Evolutionary conservation across 1,139 yeast species (phyloP).

Genomic region (Petasospora rhodanensis): DNA sequence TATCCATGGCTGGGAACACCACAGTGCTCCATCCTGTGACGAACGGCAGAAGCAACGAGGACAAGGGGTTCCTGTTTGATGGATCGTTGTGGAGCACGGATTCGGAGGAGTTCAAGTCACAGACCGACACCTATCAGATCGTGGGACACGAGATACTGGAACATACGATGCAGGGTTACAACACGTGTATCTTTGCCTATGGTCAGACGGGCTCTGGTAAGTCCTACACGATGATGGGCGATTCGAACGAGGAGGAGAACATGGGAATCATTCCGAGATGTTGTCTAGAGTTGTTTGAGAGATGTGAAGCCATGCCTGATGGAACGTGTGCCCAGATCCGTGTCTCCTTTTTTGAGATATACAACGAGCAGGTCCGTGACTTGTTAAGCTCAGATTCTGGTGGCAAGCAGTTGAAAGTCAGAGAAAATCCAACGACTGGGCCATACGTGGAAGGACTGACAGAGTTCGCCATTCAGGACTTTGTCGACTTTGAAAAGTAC

Average conservation of each 20-base stretch:
- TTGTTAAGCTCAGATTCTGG: conserved; percentile 11
- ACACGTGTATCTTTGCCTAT: conserved; percentile 71
- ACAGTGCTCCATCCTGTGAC: conserved; percentile 32
- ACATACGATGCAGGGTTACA: conserved; percentile 64
- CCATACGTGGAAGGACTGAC: conserved; percentile 66
- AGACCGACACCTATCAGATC: conserved; percentile 43
- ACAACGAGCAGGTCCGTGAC: conserved; percentile 74
- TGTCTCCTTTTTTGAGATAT: conserved; percentile 76
- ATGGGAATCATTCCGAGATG: conserved; percentile 73
- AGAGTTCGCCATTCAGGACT: conserved; percentile 42
- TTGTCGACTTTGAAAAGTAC: conserved; percentile 54
- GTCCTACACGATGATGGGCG: conserved; percentile 82
- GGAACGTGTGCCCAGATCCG: conserved; percentile 51
- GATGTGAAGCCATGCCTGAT: conserved; percentile 37
- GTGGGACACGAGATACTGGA: conserved; percentile 57
- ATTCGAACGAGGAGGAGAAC: conserved; percentile 35
- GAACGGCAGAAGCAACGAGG: conserved; percentile 11
- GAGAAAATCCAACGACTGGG: conserved; percentile 59
- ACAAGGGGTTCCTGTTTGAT: conserved; percentile 47
- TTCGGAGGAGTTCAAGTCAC: conserved; percentile 38
- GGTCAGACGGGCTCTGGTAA: conserved; percentile 91
- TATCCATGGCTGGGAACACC: too few species aligned
- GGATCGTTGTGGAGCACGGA: conserved; percentile 57
- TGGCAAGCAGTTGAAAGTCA: conserved; percentile 40
- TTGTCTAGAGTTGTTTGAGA: conserved; percentile 49